These are phyloP conservation scores for Macrotyloma uniflorum DNA, from an alignment of 306 rosid genomes.

Conservation along the genomic window DNA sequence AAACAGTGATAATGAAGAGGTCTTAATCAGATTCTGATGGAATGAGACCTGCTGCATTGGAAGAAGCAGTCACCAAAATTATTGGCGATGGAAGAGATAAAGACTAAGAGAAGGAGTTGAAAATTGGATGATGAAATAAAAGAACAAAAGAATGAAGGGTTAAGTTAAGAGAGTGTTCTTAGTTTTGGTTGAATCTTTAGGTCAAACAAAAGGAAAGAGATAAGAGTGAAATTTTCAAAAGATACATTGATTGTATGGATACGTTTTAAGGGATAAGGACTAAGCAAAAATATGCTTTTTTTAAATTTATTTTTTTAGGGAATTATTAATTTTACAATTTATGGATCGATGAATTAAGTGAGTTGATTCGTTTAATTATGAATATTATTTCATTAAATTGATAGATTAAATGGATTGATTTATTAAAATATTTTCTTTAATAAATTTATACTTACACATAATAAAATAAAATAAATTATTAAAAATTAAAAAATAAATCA, in stretches of 20 bases:
- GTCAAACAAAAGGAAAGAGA: slow-evolving; percentile 10
- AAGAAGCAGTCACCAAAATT: background rate
- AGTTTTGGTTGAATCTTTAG: background rate
- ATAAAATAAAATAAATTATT: no score
- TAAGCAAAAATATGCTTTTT: background rate
- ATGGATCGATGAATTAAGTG: no score
- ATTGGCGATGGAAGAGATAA: background rate
- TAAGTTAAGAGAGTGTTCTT: background rate
- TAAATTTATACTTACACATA: no score
- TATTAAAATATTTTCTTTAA: no score
- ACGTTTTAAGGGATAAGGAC: slow-evolving; percentile 48
- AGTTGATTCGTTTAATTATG: no score
- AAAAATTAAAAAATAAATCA: no score
- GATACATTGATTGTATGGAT: background rate
- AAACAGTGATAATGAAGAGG: background rate
- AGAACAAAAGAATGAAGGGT: background rate
- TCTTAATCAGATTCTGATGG: background rate
- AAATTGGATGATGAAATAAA: background rate
- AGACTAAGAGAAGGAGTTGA: background rate
- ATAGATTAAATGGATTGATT: no score
- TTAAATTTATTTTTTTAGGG: no score
- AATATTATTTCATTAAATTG: no score
- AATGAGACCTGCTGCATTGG: background rate
- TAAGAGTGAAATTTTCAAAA: slow-evolving; percentile 30
- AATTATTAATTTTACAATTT: no score